Conservation (phyloP, 1,284 basidiomycete species). For the Austropuccinia psidii region DNA sequence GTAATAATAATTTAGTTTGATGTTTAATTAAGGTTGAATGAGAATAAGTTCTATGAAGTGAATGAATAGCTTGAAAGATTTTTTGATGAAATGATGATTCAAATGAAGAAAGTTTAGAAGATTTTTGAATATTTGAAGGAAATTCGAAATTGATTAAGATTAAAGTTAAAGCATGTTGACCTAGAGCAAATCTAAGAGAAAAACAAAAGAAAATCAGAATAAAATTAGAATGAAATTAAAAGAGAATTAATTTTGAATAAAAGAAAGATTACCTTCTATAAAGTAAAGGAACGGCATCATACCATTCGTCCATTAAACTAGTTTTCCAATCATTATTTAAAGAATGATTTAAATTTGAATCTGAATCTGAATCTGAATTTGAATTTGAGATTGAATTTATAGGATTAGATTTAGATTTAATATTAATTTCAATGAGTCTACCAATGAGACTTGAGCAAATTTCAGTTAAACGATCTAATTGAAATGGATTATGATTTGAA, state of each 20-base stretch:
- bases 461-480: neutral
- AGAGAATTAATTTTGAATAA: neutral
- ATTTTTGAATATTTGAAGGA: neutral
- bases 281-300: slow-evolving; percentile 10
- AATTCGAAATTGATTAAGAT: slow-evolving; percentile 1
- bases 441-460: slow-evolving; percentile 17
- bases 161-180: slow-evolving; percentile 7
- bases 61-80: neutral
- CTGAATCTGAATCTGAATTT: neutral
- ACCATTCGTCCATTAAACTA: slow-evolving; percentile 31
- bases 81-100: neutral
- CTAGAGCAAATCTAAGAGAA: neutral
- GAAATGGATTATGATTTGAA: neutral
- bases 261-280: neutral
- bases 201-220: neutral
- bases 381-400: neutral
- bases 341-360: neutral
- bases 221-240: neutral
- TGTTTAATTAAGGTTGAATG: neutral
- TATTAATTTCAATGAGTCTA: neutral
- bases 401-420: neutral
- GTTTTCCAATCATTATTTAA: slow-evolving; percentile 16
- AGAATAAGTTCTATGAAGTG: neutral
- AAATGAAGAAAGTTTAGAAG: neutral
- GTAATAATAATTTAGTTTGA: neutral